Conservation (phyloP, 306 rosid species). For the Ammopiptanthus mongolicus region DNA sequence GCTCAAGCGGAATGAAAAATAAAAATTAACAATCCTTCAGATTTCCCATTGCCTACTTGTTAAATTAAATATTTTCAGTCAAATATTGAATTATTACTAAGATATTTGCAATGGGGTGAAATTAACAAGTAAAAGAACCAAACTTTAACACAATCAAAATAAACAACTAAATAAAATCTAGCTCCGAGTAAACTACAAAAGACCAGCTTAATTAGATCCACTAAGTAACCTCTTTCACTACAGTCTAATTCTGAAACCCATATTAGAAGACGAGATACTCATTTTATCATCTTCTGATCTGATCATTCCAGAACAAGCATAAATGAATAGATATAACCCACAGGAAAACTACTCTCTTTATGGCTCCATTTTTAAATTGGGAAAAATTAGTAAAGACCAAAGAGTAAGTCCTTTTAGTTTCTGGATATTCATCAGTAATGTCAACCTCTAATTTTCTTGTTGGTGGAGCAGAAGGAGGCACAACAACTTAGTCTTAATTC, state of each 20-base stretch:
- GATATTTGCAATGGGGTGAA: not conserved
- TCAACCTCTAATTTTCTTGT: not conserved
- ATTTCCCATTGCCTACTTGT: no score
- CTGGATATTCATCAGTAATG: not conserved
- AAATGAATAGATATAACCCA: not conserved
- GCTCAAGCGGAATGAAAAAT: not conserved
- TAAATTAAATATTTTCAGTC: no score
- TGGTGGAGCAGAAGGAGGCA: not conserved
- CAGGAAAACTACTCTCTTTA: not conserved
- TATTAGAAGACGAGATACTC: not conserved
- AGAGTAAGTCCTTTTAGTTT: not conserved
- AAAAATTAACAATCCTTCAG: not conserved
- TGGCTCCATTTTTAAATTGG: not conserved
- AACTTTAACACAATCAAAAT: not conserved
- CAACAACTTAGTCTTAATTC: not conserved
- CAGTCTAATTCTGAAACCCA: not conserved
- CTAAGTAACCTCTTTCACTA: no score
- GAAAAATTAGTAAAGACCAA: not conserved
- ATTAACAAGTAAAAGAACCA: not conserved
- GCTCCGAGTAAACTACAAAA: not conserved
- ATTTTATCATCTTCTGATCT: not conserved
- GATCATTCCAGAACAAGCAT: not conserved
- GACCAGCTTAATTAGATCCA: not conserved
- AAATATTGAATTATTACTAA: not conserved
- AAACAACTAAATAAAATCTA: no score